phyloP scores from a whole-genome alignment of 164 flowering plant genomes.

The Liquidambar formosana region DNA sequence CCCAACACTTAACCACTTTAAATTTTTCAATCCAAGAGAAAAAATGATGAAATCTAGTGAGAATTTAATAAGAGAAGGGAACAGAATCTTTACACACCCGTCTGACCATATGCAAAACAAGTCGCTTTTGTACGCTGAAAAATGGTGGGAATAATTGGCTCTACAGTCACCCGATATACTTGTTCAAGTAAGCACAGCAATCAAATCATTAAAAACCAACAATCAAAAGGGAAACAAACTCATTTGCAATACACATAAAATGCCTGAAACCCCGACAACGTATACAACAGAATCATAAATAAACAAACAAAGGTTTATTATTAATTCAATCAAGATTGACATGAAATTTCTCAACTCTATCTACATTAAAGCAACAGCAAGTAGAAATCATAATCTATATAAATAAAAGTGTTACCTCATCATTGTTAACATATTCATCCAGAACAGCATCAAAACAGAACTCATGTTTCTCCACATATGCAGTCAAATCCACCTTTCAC shows the following conservation, averaged over 20 bases:
- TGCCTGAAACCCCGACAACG: conserved; percentile 21
- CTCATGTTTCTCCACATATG: conserved; percentile 97
- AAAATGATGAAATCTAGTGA: no score
- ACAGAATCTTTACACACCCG: conserved; percentile 49
- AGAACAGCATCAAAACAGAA: conserved; percentile 98
- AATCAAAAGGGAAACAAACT: not conserved
- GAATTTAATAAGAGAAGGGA: not conserved
- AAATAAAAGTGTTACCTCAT: conserved; percentile 59
- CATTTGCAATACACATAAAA: not conserved
- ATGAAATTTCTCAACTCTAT: not conserved
- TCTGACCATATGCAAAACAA: conserved; percentile 99
- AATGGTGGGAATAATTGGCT: conserved; percentile 91
- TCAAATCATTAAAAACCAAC: conserved; percentile 3
- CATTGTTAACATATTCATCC: conserved; percentile 82
- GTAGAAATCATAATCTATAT: not conserved
- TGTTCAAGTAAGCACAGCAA: conserved; percentile 29
- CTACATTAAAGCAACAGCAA: not conserved
- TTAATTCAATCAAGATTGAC: not conserved
- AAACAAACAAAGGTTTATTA: not conserved
- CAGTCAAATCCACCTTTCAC: conserved; percentile 92
- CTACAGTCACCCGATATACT: conserved; percentile 89
- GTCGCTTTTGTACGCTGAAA: conserved; percentile 97
- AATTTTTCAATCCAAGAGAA: no score
- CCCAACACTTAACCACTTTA: not conserved
- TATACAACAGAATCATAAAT: conserved; percentile 21